Percentiles rank a stretch among this genome's conserved stretches.
Conservation (phyloP, 129 eudicot genomes). For the Flaveria sonorensis region DNA sequence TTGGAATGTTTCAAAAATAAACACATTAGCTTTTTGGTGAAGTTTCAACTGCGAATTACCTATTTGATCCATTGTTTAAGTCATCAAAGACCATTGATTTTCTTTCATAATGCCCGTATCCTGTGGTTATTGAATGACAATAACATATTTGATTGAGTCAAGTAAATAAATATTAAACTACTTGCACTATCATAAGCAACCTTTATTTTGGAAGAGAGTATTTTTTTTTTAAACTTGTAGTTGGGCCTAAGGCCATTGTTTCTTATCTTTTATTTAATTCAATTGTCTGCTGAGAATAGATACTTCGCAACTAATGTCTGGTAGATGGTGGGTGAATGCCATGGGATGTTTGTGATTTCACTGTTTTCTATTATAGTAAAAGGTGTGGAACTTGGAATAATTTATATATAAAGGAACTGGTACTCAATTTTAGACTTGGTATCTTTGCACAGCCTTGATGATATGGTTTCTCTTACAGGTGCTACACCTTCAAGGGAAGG, state of each 20-base stretch:
- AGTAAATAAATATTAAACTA: neutral
- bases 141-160: neutral
- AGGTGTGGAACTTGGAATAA: neutral
- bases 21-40: neutral
- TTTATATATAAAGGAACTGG: neutral
- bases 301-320: neutral
- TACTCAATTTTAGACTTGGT: neutral
- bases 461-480: constrained; percentile 48
- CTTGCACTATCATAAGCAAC: neutral
- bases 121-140: neutral
- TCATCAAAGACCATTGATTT: constrained; percentile 7
- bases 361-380: constrained; percentile 3
- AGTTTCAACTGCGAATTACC: neutral
- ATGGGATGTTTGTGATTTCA: constrained; percentile 14
- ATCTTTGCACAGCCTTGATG: neutral
- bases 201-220: neutral
- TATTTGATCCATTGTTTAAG: constrained; percentile 10
- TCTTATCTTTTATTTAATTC: neutral
- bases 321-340: neutral
- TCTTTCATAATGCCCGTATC: neutral
- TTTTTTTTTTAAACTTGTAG: constrained; percentile 5
- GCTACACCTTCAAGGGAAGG: constrained; percentile 68
- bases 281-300: neutral
- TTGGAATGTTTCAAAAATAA: neutral
- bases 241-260: neutral